A percentile compares a stretch with the other conserved stretches of the same genome.
phyloP scores from a whole-genome alignment of 2,329 filamentous ascomycete genomes.

The Zymoseptoria crescenta region DNA sequence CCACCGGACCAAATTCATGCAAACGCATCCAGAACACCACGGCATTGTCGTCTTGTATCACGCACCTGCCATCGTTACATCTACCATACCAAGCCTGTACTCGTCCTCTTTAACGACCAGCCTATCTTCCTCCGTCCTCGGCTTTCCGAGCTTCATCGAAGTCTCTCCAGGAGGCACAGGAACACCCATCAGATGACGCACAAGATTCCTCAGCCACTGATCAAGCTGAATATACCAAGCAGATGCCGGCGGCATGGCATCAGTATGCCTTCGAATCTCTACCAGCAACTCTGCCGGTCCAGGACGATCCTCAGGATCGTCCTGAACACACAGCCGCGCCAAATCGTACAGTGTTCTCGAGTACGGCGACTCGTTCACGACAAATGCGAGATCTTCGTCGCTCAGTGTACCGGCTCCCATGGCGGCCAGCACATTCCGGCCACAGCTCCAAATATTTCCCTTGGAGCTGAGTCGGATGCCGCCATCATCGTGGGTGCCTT shows the following conservation, averaged over 20 bases:
- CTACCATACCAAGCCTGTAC: background rate
- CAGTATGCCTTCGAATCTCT: background rate
- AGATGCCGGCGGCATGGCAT: background rate
- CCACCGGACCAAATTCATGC: too few relatives aligned
- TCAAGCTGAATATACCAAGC: background rate
- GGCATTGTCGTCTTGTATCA: too few relatives aligned
- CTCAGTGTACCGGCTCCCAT: background rate
- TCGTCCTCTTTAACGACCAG: background rate
- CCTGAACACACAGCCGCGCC: background rate
- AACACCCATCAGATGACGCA: background rate
- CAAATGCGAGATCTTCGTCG: background rate
- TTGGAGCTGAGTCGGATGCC: background rate
- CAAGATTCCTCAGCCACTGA: background rate
- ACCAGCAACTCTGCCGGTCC: background rate
- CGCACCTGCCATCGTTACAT: background rate
- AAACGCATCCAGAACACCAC: too few relatives aligned
- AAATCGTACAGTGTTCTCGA: background rate
- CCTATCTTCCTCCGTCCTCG: background rate
- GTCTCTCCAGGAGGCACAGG: background rate
- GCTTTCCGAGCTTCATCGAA: background rate
- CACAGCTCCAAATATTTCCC: background rate
- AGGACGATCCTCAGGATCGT: background rate
- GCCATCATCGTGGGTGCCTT: background rate
- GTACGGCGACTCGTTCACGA: background rate
- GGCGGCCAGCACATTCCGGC: background rate